A percentile compares a stretch with the other conserved stretches of the same genome.
Evolutionary conservation across 371 early-diverging fungal genomes (phyloP).

Genomic region (Mucor ambiguus): DNA sequence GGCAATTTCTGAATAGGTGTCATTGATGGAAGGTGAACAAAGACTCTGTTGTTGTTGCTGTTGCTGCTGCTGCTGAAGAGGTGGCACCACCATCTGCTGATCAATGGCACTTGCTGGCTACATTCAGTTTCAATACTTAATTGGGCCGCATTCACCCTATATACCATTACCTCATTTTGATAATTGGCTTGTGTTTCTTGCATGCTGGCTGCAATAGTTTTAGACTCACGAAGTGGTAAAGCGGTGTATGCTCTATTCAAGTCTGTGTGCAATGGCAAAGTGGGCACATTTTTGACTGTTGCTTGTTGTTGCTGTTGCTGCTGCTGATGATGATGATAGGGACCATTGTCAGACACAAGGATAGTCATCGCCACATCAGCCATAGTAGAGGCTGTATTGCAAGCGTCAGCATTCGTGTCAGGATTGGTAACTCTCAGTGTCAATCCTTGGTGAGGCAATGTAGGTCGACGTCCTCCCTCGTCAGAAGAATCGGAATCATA

Average conservation of each 20-base stretch:
- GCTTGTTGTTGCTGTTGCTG: neutral
- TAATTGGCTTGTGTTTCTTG: neutral
- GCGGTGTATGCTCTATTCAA: neutral
- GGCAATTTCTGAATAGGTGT: neutral
- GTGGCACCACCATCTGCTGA: neutral
- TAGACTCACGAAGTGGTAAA: slow-evolving; percentile 6
- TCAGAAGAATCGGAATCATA: slow-evolving; percentile 16
- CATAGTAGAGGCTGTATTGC: neutral
- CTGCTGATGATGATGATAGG: neutral
- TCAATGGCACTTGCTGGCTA: neutral
- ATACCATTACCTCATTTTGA: neutral
- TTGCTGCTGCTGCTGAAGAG: neutral
- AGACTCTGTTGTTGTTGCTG: neutral
- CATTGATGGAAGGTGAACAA: neutral
- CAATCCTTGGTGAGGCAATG: neutral
- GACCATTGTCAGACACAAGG: no score
- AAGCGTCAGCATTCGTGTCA: neutral
- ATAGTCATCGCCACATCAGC: no score
- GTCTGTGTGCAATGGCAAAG: neutral
- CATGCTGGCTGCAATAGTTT: neutral
- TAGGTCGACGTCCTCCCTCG: neutral
- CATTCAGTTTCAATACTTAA: neutral
- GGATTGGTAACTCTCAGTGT: slow-evolving; percentile 11
- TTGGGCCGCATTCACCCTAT: neutral
- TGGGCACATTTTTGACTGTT: neutral